Conservation (phyloP, 208 protist species). For the Trypanosoma theileri region DNA sequence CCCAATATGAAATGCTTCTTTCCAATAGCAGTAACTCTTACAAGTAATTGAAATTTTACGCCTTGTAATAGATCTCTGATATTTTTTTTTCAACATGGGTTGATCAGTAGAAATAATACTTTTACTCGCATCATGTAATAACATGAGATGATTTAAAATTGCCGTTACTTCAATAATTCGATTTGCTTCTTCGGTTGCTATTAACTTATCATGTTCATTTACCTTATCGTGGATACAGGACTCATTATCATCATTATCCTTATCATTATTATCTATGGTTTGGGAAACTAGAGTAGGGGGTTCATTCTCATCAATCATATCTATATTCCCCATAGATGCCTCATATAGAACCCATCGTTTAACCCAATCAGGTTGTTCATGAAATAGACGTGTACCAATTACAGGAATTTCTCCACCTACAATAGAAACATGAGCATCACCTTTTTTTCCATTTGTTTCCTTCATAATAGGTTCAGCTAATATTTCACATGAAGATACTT, state of each 20-base stretch:
- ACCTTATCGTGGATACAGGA: neutral
- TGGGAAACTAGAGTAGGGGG: neutral
- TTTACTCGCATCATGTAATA: conserved; percentile 32
- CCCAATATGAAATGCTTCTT: conserved; percentile 27
- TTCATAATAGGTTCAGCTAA: neutral
- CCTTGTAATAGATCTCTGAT: neutral
- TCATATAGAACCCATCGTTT: conserved; percentile 85
- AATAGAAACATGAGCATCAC: too few relatives aligned
- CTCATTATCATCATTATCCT: too few relatives aligned
- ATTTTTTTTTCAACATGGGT: neutral
- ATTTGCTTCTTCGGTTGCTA: conserved; percentile 9
- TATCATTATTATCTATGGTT: neutral
- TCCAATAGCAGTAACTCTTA: conserved; percentile 22
- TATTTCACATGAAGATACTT: neutral
- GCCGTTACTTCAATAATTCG: conserved; percentile 28
- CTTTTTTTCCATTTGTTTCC: neutral
- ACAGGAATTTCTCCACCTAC: neutral
- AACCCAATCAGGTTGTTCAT: conserved; percentile 66
- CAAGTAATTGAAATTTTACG: neutral
- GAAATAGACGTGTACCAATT: neutral
- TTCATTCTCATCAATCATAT: conserved; percentile 38
- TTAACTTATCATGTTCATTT: conserved; percentile 5
- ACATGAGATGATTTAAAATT: conserved; percentile 35
- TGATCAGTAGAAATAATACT: neutral
- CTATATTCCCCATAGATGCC: conserved; percentile 84